phyloP scores from a whole-genome alignment of 2,329 filamentous ascomycete species.

The Curvularia eragrostidis region DNA sequence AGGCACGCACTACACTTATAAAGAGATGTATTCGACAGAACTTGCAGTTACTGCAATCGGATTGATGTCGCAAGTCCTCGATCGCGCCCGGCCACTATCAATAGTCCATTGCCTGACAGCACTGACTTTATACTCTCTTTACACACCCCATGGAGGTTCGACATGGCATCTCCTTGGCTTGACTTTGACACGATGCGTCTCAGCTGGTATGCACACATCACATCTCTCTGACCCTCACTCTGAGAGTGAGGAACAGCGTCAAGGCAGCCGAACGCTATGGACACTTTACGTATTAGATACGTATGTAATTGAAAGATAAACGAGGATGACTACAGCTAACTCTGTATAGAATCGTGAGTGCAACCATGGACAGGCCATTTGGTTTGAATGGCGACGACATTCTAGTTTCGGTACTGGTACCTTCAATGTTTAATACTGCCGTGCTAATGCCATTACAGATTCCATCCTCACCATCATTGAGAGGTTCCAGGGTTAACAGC shows the following conservation, averaged over 20 bases:
- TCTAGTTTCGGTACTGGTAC: not conserved
- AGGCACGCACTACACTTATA: not conserved
- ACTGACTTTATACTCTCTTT: constrained; percentile 11
- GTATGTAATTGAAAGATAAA: not conserved
- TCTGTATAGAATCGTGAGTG: constrained; percentile 4
- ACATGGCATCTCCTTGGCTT: constrained; percentile 23
- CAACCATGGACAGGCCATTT: constrained; percentile 18
- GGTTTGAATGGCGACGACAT: not conserved
- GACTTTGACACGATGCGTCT: constrained; percentile 19
- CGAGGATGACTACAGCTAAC: not conserved
- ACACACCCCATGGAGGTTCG: constrained; percentile 18
- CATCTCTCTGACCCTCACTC: constrained; percentile 6
- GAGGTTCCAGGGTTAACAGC: not conserved
- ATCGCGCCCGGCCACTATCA: not conserved
- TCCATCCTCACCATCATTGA: not conserved
- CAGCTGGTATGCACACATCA: constrained; percentile 20
- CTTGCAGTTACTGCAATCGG: not conserved
- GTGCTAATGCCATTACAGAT: not conserved
- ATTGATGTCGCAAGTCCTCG: not conserved
- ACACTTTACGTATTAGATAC: constrained; percentile 20
- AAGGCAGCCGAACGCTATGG: constrained; percentile 13
- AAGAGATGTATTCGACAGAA: not conserved
- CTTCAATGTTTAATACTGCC: not conserved
- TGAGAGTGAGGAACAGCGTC: constrained; percentile 8
- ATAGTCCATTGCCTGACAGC: not conserved